Base-by-base conservation (phyloP, 208 protist genomes). In the Acanthamoeba polyphaga region DNA sequence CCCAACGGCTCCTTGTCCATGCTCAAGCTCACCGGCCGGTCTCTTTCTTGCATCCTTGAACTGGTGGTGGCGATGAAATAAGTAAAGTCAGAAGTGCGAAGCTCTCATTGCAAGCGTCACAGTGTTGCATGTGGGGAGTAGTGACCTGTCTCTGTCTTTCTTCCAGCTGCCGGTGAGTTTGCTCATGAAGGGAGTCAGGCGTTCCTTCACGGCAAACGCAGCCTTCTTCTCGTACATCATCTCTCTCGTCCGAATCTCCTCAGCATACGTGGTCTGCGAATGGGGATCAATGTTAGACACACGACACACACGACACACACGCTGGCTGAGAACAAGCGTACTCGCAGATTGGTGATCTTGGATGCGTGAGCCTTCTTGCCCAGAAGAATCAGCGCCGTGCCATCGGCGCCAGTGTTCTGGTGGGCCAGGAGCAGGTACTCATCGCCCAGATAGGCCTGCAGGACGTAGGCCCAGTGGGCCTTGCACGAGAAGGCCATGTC, bases 401-500 rank as follows among this genome's bases (percentile, higher is more conserved):
- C 89, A 19, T 93, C 89, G n/a, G 89, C 66, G 19, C 64, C 64
- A 27, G 58, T 93, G 58, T 72, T 72, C 27, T 55, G 34, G 43
- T 72, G 66, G 49, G 66, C 89, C 43, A 93, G 68, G 19, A 93
- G 89, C 15, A 78, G 66, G 68, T 93, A 93, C 5, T 93, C 64
- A 6, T 80, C 46, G 32, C 89, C 89, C 43, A 93, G 46, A 55
- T 93, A 43, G 38, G 89, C 60, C 46, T 93, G 89, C 19, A 93
- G 38, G 19, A 93, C 89, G 46, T 82, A 80, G 8, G 66, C 46
- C 89, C 89, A 93, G 66, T 93, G 89, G 22, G 89, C 89, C 66
- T 78, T 93, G 89, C 89, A 93, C 58, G 89, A 93, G n/a, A 78
- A 80, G 49, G 32, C 34, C 34, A 93, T 62, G 38, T 93, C 89